Evolutionary conservation across 176 grass and related monocot genomes (phyloP).

Genomic region (Cymbopogon citratus): DNA sequence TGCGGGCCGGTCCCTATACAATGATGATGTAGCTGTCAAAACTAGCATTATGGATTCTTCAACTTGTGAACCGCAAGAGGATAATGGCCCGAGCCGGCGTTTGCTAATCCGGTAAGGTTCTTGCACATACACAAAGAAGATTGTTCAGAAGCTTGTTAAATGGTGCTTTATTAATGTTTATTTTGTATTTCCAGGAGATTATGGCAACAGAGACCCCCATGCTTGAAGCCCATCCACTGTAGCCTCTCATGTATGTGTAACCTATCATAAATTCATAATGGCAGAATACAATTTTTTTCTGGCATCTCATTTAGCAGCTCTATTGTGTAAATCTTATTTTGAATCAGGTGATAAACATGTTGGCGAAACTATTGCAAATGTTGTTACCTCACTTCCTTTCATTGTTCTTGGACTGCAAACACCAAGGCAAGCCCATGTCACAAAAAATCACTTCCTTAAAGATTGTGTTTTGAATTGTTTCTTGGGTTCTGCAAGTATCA

Average conservation of each 20-base stretch:
- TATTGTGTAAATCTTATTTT: constrained; percentile 4
- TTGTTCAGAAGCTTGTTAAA: neutral
- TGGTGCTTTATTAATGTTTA: constrained; percentile 5
- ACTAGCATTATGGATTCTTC: constrained; percentile 26
- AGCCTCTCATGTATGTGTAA: constrained; percentile 63
- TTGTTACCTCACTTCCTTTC: constrained; percentile 87
- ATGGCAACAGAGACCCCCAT: constrained; percentile 75
- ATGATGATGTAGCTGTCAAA: constrained; percentile 25
- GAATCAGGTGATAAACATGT: constrained; percentile 72
- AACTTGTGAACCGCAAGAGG: constrained; percentile 17
- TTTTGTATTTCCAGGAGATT: constrained; percentile 48
- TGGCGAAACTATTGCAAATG: constrained; percentile 85
- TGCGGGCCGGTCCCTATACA: constrained; percentile 24
- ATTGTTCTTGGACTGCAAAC: constrained; percentile 72
- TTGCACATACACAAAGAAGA: neutral
- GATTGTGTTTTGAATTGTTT: neutral
- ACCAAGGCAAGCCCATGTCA: constrained; percentile 56
- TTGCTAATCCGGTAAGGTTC: constrained; percentile 51
- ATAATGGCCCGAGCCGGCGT: constrained; percentile 27
- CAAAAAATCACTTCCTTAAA: neutral
- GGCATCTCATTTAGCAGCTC: constrained; percentile 4
- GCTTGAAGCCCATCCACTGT: constrained; percentile 75
- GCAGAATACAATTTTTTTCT: neutral
- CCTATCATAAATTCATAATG: neutral
- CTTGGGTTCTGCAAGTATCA: constrained; percentile 9